phyloP scores from a whole-genome alignment of 768 basidiomycete species.

The Phallus indusiatus region DNA sequence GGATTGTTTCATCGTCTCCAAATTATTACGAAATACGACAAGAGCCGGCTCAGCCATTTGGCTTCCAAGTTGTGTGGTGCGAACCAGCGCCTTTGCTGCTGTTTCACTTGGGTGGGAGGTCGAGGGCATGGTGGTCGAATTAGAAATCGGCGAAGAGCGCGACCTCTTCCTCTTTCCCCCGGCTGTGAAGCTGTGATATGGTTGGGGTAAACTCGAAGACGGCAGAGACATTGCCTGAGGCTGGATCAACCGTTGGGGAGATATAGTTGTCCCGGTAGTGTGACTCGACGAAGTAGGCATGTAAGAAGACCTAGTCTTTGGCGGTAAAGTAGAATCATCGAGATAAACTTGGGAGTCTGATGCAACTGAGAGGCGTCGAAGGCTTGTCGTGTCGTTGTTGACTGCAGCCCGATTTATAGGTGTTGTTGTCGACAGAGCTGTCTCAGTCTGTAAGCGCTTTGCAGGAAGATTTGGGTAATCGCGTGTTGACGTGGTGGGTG shows the following conservation, averaged over 20 bases:
- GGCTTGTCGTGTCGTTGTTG: background rate
- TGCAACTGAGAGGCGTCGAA: background rate
- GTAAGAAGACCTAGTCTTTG: background rate
- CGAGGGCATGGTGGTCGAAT: background rate
- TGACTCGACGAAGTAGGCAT: no score
- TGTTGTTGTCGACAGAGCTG: background rate
- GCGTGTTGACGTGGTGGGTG: background rate
- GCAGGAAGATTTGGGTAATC: background rate
- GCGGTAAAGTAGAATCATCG: background rate
- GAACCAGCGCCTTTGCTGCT: slow-evolving; percentile 15
- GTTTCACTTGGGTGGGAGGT: slow-evolving; percentile 18
- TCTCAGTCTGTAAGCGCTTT: background rate
- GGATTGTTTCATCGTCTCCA: slow-evolving; percentile 32
- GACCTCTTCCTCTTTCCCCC: background rate
- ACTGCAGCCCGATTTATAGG: background rate
- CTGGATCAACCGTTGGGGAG: no score
- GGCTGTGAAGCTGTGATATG: background rate
- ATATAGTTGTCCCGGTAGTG: no score
- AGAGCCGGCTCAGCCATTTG: slow-evolving; percentile 19
- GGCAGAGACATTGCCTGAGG: no score
- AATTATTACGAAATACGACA: slow-evolving; percentile 35
- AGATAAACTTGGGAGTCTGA: background rate
- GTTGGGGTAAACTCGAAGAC: no score
- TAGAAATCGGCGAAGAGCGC: background rate
- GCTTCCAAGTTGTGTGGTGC: slow-evolving; percentile 17